Conservation (phyloP, 2,329 filamentous ascomycete genomes). For the Graphium sp. region DNA sequence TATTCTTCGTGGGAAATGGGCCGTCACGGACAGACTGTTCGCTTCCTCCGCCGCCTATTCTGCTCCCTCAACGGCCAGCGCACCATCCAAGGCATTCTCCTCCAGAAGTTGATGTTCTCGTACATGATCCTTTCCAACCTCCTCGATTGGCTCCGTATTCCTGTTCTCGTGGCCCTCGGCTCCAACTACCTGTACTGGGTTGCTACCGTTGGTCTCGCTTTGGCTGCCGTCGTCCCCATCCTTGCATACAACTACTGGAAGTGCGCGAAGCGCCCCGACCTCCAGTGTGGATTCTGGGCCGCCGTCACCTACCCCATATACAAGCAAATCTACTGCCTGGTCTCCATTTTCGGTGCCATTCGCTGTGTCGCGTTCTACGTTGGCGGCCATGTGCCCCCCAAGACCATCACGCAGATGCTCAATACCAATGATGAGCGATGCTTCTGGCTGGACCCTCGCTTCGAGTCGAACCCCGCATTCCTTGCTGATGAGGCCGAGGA, state of each 20-base stretch:
- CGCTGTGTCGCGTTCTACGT: slow-evolving; percentile 2
- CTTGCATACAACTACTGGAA: slow-evolving; percentile 1
- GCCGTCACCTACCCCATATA: slow-evolving; percentile 1
- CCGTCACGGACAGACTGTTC: slow-evolving; percentile 1
- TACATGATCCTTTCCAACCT: slow-evolving; percentile 1
- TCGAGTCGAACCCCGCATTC: slow-evolving; percentile 1
- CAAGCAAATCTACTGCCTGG: slow-evolving; percentile 2
- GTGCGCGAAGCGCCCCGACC: slow-evolving; percentile 2
- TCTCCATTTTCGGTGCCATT: slow-evolving; percentile 1
- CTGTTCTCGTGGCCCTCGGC: slow-evolving; percentile 1
- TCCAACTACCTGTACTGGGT: neutral
- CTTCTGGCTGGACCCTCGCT: slow-evolving; percentile 2
- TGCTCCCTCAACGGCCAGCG: slow-evolving; percentile 1
- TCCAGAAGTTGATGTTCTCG: slow-evolving; percentile 1
- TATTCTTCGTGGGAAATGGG: slow-evolving; percentile 2
- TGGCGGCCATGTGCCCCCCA: slow-evolving; percentile 1
- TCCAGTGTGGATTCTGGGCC: slow-evolving; percentile 1
- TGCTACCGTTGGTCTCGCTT: neutral
- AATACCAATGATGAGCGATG: neutral
- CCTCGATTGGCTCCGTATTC: slow-evolving; percentile 2
- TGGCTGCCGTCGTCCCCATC: neutral
- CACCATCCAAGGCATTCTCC: slow-evolving; percentile 1
- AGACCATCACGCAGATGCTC: slow-evolving; percentile 2
- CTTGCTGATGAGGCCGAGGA: slow-evolving; percentile 1
- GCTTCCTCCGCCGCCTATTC: slow-evolving; percentile 1